Percentiles rank a stretch among this genome's conserved stretches.
phyloP scores from a whole-genome alignment of 1,284 basidiomycete genomes.

The Cystobasidium pallidum region DNA sequence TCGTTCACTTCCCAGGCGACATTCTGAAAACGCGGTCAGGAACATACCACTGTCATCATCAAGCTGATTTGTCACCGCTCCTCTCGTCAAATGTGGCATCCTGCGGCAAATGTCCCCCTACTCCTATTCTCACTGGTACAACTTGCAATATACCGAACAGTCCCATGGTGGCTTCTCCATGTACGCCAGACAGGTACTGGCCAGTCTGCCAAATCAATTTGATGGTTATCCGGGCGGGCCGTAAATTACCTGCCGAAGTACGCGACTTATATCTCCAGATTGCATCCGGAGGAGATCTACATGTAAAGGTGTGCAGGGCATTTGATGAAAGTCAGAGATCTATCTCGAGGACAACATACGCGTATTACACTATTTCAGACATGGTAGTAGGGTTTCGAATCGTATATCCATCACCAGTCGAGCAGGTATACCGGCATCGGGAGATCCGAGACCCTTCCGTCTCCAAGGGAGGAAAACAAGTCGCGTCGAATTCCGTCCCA shows the following conservation, averaged over 20 bases:
- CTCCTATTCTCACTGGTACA: not conserved
- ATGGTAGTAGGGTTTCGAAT: not conserved
- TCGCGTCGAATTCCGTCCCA: not conserved
- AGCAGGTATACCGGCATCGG: too few species aligned
- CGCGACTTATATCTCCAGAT: not conserved
- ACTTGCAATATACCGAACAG: not conserved
- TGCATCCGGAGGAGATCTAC: not conserved
- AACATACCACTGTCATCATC: too few species aligned
- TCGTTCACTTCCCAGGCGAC: too few species aligned
- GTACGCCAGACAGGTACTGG: not conserved
- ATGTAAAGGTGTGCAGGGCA: not conserved
- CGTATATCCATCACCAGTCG: not conserved
- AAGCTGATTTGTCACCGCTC: too few species aligned
- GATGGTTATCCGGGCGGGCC: not conserved
- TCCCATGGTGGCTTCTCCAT: not conserved
- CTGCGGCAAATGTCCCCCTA: too few species aligned
- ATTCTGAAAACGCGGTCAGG: too few species aligned
- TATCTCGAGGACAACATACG: not conserved
- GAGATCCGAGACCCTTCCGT: too few species aligned
- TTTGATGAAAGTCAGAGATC: not conserved
- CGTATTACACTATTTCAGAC: not conserved
- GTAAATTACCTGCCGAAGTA: not conserved
- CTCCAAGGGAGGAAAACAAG: not conserved
- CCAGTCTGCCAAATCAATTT: not conserved
- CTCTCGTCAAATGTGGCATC: too few species aligned